phyloP scores from a whole-genome alignment of 1,139 yeast genomes.

The Geotrichum aggregatum region DNA sequence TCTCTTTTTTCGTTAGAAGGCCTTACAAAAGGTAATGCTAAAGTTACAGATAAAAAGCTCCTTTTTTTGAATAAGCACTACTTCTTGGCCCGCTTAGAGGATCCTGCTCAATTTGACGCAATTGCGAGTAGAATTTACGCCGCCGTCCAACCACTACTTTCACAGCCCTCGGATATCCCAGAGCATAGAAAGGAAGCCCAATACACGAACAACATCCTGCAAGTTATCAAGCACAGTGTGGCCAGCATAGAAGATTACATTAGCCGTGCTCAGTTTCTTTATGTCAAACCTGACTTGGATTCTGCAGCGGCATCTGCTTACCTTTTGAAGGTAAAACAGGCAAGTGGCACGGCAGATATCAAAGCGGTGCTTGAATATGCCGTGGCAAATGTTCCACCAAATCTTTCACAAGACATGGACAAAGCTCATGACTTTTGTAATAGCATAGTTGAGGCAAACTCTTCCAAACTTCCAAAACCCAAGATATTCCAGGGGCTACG shows the following conservation, averaged over 20 bases:
- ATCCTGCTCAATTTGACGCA: slow-evolving; percentile 23
- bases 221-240: slow-evolving; percentile 24
- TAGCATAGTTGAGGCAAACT: slow-evolving; percentile 1
- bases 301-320: slow-evolving; percentile 34
- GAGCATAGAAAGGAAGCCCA: slow-evolving; percentile 16
- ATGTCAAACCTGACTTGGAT: slow-evolving; percentile 24
- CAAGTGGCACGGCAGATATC: neutral
- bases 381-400: slow-evolving; percentile 1
- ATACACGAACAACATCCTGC: slow-evolving; percentile 25
- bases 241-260: slow-evolving; percentile 27
- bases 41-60: slow-evolving; percentile 75
- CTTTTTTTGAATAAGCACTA: slow-evolving; percentile 71
- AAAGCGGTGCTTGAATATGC: slow-evolving; percentile 4
- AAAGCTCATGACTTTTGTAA: slow-evolving; percentile 15
- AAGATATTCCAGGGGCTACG: slow-evolving; percentile 59
- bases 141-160: slow-evolving; percentile 22
- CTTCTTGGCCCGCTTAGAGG: slow-evolving; percentile 33
- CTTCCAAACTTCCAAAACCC: slow-evolving; percentile 10
- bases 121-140: slow-evolving; percentile 20
- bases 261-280: slow-evolving; percentile 25
- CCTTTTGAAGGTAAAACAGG: neutral
- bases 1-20: slow-evolving; percentile 53
- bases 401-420: neutral
- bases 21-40: slow-evolving; percentile 88
- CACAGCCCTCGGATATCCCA: slow-evolving; percentile 24